Evolutionary conservation across 805 yeast genomes (phyloP), one percentile per base, ranked within the genome.

Genomic region (Suhomyces emberorum): DNA sequence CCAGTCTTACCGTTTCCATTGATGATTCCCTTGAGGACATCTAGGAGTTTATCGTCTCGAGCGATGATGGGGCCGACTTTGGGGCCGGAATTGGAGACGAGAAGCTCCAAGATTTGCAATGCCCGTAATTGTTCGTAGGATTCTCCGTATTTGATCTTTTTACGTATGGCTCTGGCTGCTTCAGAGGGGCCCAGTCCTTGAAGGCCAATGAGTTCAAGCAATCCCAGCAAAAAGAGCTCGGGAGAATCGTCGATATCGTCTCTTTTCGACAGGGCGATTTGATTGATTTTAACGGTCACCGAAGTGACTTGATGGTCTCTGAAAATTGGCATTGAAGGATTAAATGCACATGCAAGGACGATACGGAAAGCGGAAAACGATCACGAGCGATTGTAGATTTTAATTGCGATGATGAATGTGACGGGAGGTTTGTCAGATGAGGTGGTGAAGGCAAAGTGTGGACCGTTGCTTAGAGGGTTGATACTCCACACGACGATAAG

Each of bases 151-250:
- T 95, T 93, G 54, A 93, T 64, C 51, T 81, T 79, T 69, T 93
- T 93, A 34, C 98, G 74, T 15, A 93, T 64, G 1, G 96, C 95
- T 28, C 98, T 70, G 0, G 97, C 97, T 2, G 95, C 91, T 57
- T 93, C 99, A 22, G 69, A 59, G 1, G 72, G 59, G 1, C 74
- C 73, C 15, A 52, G 32, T 4, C 57, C 55, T 45, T 66, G 74
- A 21, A 63, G 49, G 35, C 58, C 53, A 41, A 68, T 66, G 42
- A 79, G 69, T 31, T 81, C 79, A 23, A 83, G 47, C 31, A 84
- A 65, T 42, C 77, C 83, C 11, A 77, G 67, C 28, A 84, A 55
- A 37, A 77, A 79, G 48, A 63, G 53, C 41, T 67, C 74, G 15
- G 65, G 48, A 4, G 64, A 42, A 35, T 54, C 54, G 35, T 51